Evolutionary conservation across 2,329 filamentous ascomycete species (phyloP), one percentile per base, ranked within the genome.

Genomic region (Fusarium nematophilum): DNA sequence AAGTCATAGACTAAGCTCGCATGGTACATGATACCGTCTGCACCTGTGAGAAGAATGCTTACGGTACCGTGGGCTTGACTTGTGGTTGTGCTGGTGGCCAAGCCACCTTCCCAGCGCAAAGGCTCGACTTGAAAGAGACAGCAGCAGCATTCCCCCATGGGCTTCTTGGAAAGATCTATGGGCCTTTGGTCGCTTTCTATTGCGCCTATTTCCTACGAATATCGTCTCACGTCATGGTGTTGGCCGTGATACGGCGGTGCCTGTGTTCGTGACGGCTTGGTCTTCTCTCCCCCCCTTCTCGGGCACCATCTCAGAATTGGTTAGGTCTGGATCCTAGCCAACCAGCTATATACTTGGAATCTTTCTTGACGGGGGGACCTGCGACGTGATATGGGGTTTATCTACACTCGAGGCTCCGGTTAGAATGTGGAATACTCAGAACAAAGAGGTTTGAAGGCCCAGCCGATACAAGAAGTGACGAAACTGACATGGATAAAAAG

Each of bases 351-450:
- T 53, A 52, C 26, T 23, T 10, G 18, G 27, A 9, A 21, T 27
- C 31, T 50, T 44, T 29, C 36, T 33, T n/a, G n/a, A n/a, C n/a
- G n/a, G n/a, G n/a, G n/a, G n/a, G n/a, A n/a, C n/a, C n/a, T n/a
- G n/a, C n/a, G n/a, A n/a, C n/a, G n/a, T n/a, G n/a, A n/a, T n/a
- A n/a, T n/a, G n/a, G n/a, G n/a, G n/a, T n/a, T n/a, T n/a, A n/a
- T n/a, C n/a, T n/a, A n/a, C 29, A 13, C 29, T n/a, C 7, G 5
- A 13, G 13, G 9, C 7, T 31, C 29, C 11, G 29, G 9, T 13
- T 55, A 49, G 25, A 15, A 69, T 70, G 67, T 70, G 67, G 67
- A 65, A 59, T 47, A 53, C 44, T 23, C 64, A 65, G 21, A 49
- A 34, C 14, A 70, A 70, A 55, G 67, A 70, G 67, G 67, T 70